These are phyloP conservation scores for Danielozyma ontarioensis DNA, from an alignment of 805 yeast genomes.

Conservation along the genomic window DNA sequence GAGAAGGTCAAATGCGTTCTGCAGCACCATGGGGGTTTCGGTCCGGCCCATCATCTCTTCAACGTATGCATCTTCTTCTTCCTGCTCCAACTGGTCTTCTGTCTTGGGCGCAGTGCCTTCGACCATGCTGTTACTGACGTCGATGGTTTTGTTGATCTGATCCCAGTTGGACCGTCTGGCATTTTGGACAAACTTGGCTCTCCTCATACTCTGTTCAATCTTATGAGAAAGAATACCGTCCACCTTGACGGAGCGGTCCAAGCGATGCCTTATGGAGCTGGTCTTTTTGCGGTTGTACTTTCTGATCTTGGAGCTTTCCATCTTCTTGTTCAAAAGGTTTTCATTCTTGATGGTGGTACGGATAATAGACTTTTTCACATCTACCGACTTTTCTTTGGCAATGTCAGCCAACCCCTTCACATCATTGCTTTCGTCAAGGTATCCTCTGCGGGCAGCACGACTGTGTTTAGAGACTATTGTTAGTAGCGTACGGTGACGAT, in stretches of 20 bases:
- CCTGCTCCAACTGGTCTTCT: slow-evolving; percentile 21
- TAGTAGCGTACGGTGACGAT: slow-evolving; percentile 12
- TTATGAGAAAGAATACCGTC: slow-evolving; percentile 56
- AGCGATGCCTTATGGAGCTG: slow-evolving; percentile 26
- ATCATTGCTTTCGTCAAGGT: slow-evolving; percentile 35
- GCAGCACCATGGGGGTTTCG: slow-evolving; percentile 1
- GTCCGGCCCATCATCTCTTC: slow-evolving; percentile 12
- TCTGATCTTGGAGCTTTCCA: slow-evolving; percentile 35
- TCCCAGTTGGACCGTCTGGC: slow-evolving; percentile 75
- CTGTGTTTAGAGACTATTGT: slow-evolving; percentile 56
- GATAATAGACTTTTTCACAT: slow-evolving; percentile 57
- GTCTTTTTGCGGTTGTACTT: slow-evolving; percentile 25
- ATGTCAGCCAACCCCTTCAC: slow-evolving; percentile 45
- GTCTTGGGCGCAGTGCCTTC: slow-evolving; percentile 9
- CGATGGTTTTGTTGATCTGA: slow-evolving; percentile 49
- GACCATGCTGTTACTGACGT: slow-evolving; percentile 11
- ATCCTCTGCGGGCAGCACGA: slow-evolving; percentile 73
- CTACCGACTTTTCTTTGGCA: slow-evolving; percentile 58
- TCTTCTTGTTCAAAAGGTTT: slow-evolving; percentile 51
- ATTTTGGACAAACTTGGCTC: slow-evolving; percentile 57
- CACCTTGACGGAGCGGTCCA: slow-evolving; percentile 46
- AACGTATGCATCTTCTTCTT: slow-evolving; percentile 34
- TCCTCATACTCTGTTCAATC: slow-evolving; percentile 57
- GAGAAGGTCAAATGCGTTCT: slow-evolving; percentile 31
- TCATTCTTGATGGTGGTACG: slow-evolving; percentile 66